Conservation (phyloP, 139 green algal species). For the Chlamydomonas schloesseri region DNA sequence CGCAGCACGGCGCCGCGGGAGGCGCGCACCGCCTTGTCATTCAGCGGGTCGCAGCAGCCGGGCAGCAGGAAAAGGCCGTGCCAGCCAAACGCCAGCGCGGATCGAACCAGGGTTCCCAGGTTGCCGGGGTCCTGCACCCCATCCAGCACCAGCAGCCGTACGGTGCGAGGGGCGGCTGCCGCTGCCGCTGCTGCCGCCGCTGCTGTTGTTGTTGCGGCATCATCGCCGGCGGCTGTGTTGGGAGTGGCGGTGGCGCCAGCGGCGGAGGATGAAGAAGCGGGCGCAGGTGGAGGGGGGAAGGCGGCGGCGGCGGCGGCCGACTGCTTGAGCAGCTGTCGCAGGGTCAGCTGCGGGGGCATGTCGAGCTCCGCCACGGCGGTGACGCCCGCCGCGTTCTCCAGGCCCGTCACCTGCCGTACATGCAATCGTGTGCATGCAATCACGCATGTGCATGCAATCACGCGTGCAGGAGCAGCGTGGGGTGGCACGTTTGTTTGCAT, state of each 20-base stretch:
- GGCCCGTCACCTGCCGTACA: slow-evolving; percentile 56
- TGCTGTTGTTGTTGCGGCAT: too few species aligned
- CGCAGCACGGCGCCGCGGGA: slow-evolving; percentile 58
- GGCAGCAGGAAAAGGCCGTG: slow-evolving; percentile 79
- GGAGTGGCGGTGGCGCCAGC: too few species aligned
- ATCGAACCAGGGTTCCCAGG: slow-evolving; percentile 73
- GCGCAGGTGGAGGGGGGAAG: too few species aligned
- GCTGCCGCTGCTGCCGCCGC: not conserved
- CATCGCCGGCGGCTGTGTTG: too few species aligned
- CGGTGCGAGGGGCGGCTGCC: not conserved
- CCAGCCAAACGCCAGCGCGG: slow-evolving; percentile 85
- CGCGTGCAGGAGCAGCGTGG: too few species aligned
- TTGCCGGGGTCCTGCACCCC: slow-evolving; percentile 79
- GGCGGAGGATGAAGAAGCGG: too few species aligned
- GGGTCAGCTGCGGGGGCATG: slow-evolving; percentile 30
- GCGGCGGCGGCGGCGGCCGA: too few species aligned
- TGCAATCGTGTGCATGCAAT: too few species aligned
- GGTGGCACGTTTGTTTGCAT: not conserved
- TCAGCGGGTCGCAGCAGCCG: slow-evolving; percentile 84
- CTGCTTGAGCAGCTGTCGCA: not conserved
- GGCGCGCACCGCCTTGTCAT: slow-evolving; percentile 77
- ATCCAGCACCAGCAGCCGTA: slow-evolving; percentile 79
- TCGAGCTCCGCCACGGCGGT: slow-evolving; percentile 55
- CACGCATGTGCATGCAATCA: too few species aligned
- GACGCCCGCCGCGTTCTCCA: slow-evolving; percentile 60